Base-by-base conservation (phyloP, 2,329 filamentous ascomycete species). In the Raffaelea ambrosiae region DNA sequence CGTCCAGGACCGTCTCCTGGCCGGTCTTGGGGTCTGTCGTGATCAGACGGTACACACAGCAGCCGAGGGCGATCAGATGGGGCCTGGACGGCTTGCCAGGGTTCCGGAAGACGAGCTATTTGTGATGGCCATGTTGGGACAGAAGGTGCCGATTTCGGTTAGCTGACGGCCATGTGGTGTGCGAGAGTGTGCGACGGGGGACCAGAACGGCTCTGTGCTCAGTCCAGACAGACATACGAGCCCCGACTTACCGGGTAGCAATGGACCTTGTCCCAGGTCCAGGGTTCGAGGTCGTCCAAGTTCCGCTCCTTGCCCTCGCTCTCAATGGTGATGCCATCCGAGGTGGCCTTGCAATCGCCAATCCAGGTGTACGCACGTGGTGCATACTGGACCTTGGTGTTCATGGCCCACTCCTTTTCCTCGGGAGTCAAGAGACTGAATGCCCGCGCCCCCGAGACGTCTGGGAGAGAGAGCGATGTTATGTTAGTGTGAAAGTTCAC, bases 251-350 rank as follows among this genome's bases (percentile, higher is more conserved):
- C 45, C 40, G 46, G 46, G 22, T 40, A 48, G 18, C 18, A 31
- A 18, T 48, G 46, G 3, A 43, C 46, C 46, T 48, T 48, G 35
- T 48, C 46, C 46, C 46, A 48, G n/a, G 40, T 48, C 46, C 46
- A 48, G 10, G 40, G 40, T 23, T 44, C 40, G 21, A 48, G 18
- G 10, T 22, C 10, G 9, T 38, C 40, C 3, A 48, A 18, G 35
- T 40, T 19, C 1, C 40, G 35, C 16, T 48, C 46, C 21, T 43
- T 39, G 21, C 46, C 46, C 20, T 48, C 7, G 41, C 40, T 44
- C 9, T 29, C 46, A 33, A 48, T 48, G 3, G 46, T 48, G n/a
- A 48, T 16, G 13, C 46, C 46, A 14, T 48, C 46, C 23, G 40
- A 44, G 3, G 46, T 48, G 13, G 46, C 46, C 23, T 48, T 48